Base-by-base conservation (phyloP, 352 stramenopile genomes). In the Phytophthora citricola region DNA sequence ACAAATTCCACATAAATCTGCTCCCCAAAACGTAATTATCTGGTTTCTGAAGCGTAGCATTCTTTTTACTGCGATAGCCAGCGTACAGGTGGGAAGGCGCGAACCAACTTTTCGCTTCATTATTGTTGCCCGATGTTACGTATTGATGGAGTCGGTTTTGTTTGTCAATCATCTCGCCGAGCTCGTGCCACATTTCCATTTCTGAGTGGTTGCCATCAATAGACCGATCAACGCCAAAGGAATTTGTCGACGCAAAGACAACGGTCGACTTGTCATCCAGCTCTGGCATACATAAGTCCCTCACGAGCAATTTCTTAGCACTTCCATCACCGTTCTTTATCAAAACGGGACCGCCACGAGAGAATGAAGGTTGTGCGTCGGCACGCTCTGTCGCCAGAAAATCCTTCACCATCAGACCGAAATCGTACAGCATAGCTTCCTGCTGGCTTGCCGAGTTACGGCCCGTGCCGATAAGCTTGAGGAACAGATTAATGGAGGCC, bases 1-100 rank as follows among this genome's bases (percentile, higher is more conserved):
- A 92, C 79, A 63, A 95, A 94, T 53, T 95, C 87, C 6, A 95
- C 87, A 49, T 93, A 95, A 24, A 95, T 91, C 51, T 80, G 78
- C 52, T 95, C 85, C 1, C 81, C 9, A 91, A 53, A 8, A 89
- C 79, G 22, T 94, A 94, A 44, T 87, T 85, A 9, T 81, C 75
- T 0, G 84, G 80, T 44, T 83, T 79, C 27, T 81, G 69, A 17
- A 70, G 59, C 5, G 66, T 44, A 49, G 54, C 63, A 29, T 71
- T 73, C 48, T 79, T 83, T 50, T 90, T 90, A 63, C 73, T 81
- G 29, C 85, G 77, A 58, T 85, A 87, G 6, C 83, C 65, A 63
- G 82, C 78, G 60, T 87, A 90, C 20, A 79, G 47, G 38, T 85
- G 71, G 0, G 74, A 67, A 26, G 83, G 79, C 15, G 69, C 63